These are phyloP conservation scores for Cadophora gregata DNA, from an alignment of 2,329 filamentous ascomycete genomes.

Conservation along the genomic window DNA sequence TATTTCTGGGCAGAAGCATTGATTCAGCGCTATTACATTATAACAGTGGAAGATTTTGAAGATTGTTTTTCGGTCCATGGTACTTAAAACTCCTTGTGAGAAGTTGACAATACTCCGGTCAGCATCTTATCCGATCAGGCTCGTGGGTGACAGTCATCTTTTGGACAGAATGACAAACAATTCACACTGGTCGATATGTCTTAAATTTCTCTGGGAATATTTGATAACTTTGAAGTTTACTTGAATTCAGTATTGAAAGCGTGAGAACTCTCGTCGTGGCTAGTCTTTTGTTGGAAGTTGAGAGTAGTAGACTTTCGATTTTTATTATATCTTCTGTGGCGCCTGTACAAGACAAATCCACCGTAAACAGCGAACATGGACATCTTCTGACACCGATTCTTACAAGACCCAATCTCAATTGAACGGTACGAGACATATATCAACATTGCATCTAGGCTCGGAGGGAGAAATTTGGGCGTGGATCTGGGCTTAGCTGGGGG, in stretches of 20 bases:
- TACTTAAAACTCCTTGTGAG: background rate
- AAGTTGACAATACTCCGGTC: background rate
- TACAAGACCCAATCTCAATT: background rate
- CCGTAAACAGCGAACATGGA: too few relatives aligned
- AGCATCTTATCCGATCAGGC: background rate
- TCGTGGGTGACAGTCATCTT: too few relatives aligned
- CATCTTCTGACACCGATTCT: background rate
- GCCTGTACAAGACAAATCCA: too few relatives aligned
- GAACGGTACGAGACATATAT: background rate
- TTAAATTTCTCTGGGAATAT: too few relatives aligned
- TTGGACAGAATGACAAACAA: too few relatives aligned
- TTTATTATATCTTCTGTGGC: too few relatives aligned
- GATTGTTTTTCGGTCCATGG: background rate
- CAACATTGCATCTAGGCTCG: background rate
- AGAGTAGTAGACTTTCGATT: too few relatives aligned
- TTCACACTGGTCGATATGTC: too few relatives aligned
- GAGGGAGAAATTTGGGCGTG: background rate
- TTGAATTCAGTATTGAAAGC: too few relatives aligned
- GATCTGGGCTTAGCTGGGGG: background rate
- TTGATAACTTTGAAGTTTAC: too few relatives aligned
- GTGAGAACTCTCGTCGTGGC: too few relatives aligned
- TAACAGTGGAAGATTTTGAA: background rate
- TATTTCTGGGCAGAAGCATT: conserved; percentile 2
- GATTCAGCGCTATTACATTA: background rate
- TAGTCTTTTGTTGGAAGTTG: too few relatives aligned